Percentiles rank a stretch among this genome's conserved stretches.
Evolutionary conservation across 2,329 filamentous ascomycete genomes (phyloP).

Genomic region (Elsinoe australis): DNA sequence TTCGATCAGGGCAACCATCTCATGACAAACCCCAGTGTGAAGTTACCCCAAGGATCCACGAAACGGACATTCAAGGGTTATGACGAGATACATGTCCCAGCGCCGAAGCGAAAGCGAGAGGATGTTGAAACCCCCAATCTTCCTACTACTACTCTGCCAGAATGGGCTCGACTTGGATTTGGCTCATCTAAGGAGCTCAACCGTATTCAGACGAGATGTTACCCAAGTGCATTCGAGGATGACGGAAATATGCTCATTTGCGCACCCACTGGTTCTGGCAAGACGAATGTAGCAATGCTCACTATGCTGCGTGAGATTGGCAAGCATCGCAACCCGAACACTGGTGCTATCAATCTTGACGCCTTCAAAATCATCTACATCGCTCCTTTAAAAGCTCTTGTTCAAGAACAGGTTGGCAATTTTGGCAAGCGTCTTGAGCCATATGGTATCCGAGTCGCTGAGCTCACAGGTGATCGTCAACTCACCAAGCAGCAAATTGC

Average conservation of each 20-base stretch:
- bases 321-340: constrained; percentile 81
- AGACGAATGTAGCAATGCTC: constrained; percentile 98
- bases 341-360: constrained; percentile 90
- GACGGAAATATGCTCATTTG: constrained; percentile 98
- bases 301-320: constrained; percentile 93
- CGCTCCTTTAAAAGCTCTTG: constrained; percentile 86
- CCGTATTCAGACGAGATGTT: constrained; percentile 92
- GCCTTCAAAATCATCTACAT: constrained; percentile 99
- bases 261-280: constrained; percentile 92
- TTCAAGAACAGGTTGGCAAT: constrained; percentile 97
- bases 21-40: constrained; percentile 98
- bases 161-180: constrained; percentile 85
- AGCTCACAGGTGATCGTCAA: constrained; percentile 93
- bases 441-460: constrained; percentile 87
- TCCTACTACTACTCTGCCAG: constrained; percentile 78
- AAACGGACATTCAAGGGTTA: constrained; percentile 97
- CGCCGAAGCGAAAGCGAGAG: constrained; percentile 79
- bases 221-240: constrained; percentile 78
- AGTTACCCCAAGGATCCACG: constrained; percentile 85
- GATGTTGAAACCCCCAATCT: constrained; percentile 67
- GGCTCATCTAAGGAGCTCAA: constrained; percentile 81
- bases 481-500: constrained; percentile 98
- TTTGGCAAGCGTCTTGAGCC: constrained; percentile 85
- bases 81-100: constrained; percentile 94
- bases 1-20: constrained; percentile 98